A percentile compares a stretch with the other conserved stretches of the same genome.
phyloP scores from a whole-genome alignment of 108 stramenopile species.

The Stephanodiscus minutulus region DNA sequence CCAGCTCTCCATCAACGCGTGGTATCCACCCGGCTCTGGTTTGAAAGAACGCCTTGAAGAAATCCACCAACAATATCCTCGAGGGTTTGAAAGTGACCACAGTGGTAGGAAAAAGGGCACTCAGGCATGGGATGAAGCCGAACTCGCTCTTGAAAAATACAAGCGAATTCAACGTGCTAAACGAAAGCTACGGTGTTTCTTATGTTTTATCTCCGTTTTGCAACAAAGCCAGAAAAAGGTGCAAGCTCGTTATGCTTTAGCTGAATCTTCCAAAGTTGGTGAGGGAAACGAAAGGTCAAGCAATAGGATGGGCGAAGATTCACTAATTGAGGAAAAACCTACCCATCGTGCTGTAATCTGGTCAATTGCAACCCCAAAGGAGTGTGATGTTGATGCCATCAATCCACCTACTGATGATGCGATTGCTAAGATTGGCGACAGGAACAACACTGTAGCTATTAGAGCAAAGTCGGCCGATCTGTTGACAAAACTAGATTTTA shows the following conservation, averaged over 20 bases:
- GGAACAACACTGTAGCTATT: background rate
- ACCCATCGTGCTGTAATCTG: background rate
- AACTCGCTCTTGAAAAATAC: constrained; percentile 40
- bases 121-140: constrained; percentile 42
- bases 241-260: constrained; percentile 6
- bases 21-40: constrained; percentile 50
- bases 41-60: constrained; percentile 40
- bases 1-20: constrained; percentile 44
- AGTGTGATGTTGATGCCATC: background rate
- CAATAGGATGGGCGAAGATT: background rate
- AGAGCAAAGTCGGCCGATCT: background rate
- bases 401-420: background rate
- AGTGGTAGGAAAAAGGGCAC: constrained; percentile 24
- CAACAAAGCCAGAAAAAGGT: constrained; percentile 34
- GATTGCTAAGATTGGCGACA: background rate
- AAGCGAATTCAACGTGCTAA: constrained; percentile 48
- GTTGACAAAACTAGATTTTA: background rate
- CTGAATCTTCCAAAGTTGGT: background rate
- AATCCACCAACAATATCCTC: constrained; percentile 38
- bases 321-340: constrained; percentile 3
- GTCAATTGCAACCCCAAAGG: background rate
- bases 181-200: constrained; percentile 33
- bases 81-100: constrained; percentile 29
- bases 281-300: background rate
- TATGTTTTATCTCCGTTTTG: constrained; percentile 32